Evolutionary conservation across 768 basidiomycete species (phyloP), one percentile per base, ranked within the genome.

Genomic region (Pleurotus sapidus): DNA sequence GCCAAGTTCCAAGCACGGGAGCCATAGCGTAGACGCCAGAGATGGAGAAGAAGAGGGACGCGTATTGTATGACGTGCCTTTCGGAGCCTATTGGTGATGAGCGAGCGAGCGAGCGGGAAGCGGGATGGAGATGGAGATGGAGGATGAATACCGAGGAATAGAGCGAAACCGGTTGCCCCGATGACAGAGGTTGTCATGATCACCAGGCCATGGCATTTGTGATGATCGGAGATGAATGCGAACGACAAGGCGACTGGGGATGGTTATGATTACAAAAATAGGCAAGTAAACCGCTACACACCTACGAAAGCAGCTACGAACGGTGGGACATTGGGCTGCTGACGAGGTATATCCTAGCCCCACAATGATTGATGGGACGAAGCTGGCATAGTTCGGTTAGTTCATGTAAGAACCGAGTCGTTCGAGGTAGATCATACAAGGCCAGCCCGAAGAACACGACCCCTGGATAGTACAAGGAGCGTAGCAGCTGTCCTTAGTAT

Each of bases 321-420:
- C 2, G 84, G 84, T 12, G 78, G 77, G 2, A 88, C 87, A 12
- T 62, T 88, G 86, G 9, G 83, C 81, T 18, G 72, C 67, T 27
- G 80, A 73, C 0, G 79, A 75, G 2, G 75, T 76, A 65, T 79
- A 87, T 18, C 86, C 86, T 3, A 88, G 76, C 15, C 75, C 73
- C 25, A 80, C 73, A 5, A 92, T 82, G 68, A 93, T 89, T 2
- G 86, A 85, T 4, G 90, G 90, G 5, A 83, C 73, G 69, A 93
- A 91, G 61, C 89, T 84, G 47, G 55, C 59, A 43, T 15, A 45
- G 25, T 1, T 37, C 3, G n/a, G 25, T 3, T 37, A 1, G n/a
- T 12, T 45, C n/a, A 25, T 48, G 14, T 5, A 18, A n/a, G 5
- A 23, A 47, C 11, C 12, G 17, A 18, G 27, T 51, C 40, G 6